Conservation (phyloP, 805 yeast species). For the Wickerhamomyces tratensis region DNA sequence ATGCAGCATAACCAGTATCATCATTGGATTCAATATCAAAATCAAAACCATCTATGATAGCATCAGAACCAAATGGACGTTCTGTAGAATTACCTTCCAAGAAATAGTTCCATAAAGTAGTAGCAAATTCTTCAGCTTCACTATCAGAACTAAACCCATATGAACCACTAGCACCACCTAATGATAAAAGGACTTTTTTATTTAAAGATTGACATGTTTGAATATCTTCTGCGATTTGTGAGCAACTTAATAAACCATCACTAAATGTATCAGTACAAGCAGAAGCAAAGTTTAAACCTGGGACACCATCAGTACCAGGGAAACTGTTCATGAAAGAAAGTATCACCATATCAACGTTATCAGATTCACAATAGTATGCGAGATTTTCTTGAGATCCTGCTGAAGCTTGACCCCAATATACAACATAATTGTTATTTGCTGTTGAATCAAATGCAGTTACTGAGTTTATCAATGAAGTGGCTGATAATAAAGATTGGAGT, state of each 20-base stretch:
- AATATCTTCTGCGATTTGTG: slow-evolving; percentile 61
- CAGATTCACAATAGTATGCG: slow-evolving; percentile 53
- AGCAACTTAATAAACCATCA: slow-evolving; percentile 34
- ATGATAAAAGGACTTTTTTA: slow-evolving; percentile 65
- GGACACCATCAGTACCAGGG: slow-evolving; percentile 27
- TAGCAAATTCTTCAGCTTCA: slow-evolving; percentile 60
- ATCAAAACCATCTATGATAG: slow-evolving; percentile 87
- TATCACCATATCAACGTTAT: slow-evolving; percentile 61
- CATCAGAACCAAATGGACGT: slow-evolving; percentile 60
- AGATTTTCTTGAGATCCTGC: slow-evolving; percentile 43
- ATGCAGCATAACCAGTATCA: slow-evolving; percentile 55
- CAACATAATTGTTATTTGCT: slow-evolving; percentile 52
- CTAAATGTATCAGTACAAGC: slow-evolving; percentile 31
- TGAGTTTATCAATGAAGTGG: too few species aligned
- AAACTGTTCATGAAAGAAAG: slow-evolving; percentile 62
- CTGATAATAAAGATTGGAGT: too few species aligned
- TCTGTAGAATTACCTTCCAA: slow-evolving; percentile 50
- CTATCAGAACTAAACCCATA: slow-evolving; percentile 83
- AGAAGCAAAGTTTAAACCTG: slow-evolving; percentile 47
- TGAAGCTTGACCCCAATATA: slow-evolving; percentile 87
- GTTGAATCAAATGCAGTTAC: slow-evolving; percentile 22
- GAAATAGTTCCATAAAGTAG: slow-evolving; percentile 51
- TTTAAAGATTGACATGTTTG: slow-evolving; percentile 73
- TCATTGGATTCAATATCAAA: slow-evolving; percentile 73
- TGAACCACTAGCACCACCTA: slow-evolving; percentile 67